A percentile compares a stretch with the other conserved stretches of the same genome.
phyloP scores from a whole-genome alignment of 495 filamentous ascomycete genomes.

The Bacidia gigantensis region DNA sequence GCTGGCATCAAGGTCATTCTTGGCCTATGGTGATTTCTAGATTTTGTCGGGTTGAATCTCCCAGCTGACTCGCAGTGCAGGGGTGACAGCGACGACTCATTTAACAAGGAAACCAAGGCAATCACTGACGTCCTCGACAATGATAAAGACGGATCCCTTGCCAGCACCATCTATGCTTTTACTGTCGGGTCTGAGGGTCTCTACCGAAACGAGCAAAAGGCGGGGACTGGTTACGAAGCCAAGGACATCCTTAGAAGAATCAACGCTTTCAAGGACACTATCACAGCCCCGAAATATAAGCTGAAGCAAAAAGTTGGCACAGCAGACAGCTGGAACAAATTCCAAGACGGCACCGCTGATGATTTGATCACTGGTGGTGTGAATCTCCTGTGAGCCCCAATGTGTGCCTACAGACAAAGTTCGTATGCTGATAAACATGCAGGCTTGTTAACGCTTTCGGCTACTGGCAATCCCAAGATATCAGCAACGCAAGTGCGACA shows the following conservation, averaged over 20 bases:
- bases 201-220: constrained; percentile 38
- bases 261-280: constrained; percentile 42
- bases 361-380: constrained; percentile 42
- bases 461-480: constrained; percentile 63
- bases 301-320: constrained; percentile 54
- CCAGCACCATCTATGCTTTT: constrained; percentile 51
- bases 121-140: constrained; percentile 41
- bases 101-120: constrained; percentile 49
- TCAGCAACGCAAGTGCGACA: constrained; percentile 47
- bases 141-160: constrained; percentile 21
- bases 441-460: constrained; percentile 67
- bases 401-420: constrained; percentile 11
- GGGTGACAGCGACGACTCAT: constrained; percentile 55
- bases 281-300: constrained; percentile 39
- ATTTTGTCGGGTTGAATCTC: background rate
- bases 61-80: constrained; percentile 23
- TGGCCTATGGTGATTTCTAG: constrained; percentile 51
- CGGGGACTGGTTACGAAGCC: constrained; percentile 46
- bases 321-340: constrained; percentile 76
- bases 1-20: constrained; percentile 64
- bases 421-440: constrained; percentile 4
- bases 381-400: constrained; percentile 41
- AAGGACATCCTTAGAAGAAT: constrained; percentile 49
- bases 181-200: constrained; percentile 69
- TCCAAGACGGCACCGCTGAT: constrained; percentile 58